Evolutionary conservation across 2,329 filamentous ascomycete genomes (phyloP).

Genomic region (Orbilia quercus): DNA sequence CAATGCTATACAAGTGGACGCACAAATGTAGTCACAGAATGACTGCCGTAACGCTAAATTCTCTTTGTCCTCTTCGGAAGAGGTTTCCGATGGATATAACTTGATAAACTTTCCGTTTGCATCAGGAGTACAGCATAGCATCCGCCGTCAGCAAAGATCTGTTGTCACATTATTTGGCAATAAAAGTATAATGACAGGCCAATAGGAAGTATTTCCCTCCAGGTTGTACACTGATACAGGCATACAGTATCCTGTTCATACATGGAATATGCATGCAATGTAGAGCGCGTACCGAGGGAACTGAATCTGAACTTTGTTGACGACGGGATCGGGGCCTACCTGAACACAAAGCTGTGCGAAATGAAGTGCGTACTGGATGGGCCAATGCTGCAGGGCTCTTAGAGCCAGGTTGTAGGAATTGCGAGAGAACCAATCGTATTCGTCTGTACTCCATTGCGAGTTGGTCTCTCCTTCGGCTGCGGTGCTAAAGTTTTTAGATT

Average conservation of each 20-base stretch:
- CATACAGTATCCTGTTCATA: constrained; percentile 64
- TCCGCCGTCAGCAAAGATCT: constrained; percentile 69
- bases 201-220: constrained; percentile 49
- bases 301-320: neutral
- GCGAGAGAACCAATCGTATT: constrained; percentile 85
- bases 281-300: too few species aligned
- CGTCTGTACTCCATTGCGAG: constrained; percentile 69
- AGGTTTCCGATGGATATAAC: constrained; percentile 40
- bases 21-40: constrained; percentile 59
- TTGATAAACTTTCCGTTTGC: constrained; percentile 65
- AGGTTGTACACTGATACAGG: constrained; percentile 58
- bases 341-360: constrained; percentile 70
- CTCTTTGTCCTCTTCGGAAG: constrained; percentile 47
- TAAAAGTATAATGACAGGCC: constrained; percentile 60
- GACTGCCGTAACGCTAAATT: constrained; percentile 43
- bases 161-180: constrained; percentile 45
- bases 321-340: constrained; percentile 65
- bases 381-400: constrained; percentile 66
- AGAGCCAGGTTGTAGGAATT: constrained; percentile 83
- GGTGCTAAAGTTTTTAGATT: constrained; percentile 61
- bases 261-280: constrained; percentile 10
- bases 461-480: constrained; percentile 26
- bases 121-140: constrained; percentile 75
- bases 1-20: constrained; percentile 65
- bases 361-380: constrained; percentile 68